Base-by-base conservation (phyloP, 805 yeast genomes). In the Blastobotrys mokoenaii region DNA sequence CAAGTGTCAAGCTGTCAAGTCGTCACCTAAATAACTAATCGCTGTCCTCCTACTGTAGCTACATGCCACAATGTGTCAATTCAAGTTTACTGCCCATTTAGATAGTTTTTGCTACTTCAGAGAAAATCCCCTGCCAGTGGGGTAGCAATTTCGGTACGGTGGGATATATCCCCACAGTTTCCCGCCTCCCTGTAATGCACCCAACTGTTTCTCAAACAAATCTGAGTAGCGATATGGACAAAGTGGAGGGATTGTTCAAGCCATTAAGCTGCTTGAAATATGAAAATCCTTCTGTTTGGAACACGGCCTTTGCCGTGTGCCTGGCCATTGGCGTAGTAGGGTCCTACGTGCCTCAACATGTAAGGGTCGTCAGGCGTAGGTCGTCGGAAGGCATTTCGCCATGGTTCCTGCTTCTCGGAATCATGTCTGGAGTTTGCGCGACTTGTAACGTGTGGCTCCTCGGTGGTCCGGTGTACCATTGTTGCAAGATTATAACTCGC, bases 341-440 rank as follows among this genome's bases (percentile, higher is more conserved):
- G 9, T 82, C 90, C 38, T 86, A 86, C 59, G 44, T 80, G 2
- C 95, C 95, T 0, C 96, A 86, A 64, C 85, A 82, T 60, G 46
- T 69, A 37, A 72, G 80, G 38, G 78, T 86, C 44, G 61, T 75
- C 43, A 53, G 59, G 15, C 71, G 87, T 41, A 63, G 73, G 41
- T 72, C 87, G 4, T 78, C 89, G 10, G 88, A 84, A 58, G 96
- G 96, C 3, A 66, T 86, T 17, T 81, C 89, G 3, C 84, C 89
- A 10, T 69, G 73, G 53, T 86, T 79, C 58, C 67, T 86, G 29
- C 63, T 86, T 11, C 70, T 87, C 35, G 93, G 93, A 3, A 74
- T 82, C 3, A 61, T 80, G 40, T 77, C 89, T 16, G 80, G 84
- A n/a, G 64, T 80, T 25, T 73, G 81, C 54, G 78, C 90, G 0